Evolutionary conservation across 2,329 filamentous ascomycete genomes (phyloP).

Genomic region (Xylariaceae sp.): DNA sequence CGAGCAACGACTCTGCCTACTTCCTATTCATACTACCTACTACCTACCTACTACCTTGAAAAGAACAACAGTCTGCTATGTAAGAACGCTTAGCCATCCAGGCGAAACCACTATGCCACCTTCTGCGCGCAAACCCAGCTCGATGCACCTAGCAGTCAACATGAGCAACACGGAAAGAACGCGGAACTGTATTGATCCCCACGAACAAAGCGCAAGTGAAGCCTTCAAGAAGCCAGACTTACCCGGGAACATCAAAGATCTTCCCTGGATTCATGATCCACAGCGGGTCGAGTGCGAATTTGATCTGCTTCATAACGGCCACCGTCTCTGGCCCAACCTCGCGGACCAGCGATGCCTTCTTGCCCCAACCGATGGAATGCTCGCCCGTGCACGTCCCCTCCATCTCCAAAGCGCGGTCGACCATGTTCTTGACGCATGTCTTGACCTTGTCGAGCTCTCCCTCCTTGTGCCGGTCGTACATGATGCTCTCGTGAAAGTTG

Average conservation of each 20-base stretch:
- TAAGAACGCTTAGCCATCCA: too few species aligned
- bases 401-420: conserved; percentile 85
- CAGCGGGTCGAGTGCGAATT: conserved; percentile 72
- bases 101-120: too few species aligned
- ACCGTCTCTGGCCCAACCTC: conserved; percentile 78
- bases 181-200: too few species aligned
- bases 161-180: too few species aligned
- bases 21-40: too few species aligned
- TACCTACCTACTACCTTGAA: too few species aligned
- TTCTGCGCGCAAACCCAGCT: too few species aligned
- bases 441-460: conserved; percentile 71
- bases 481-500: conserved; percentile 90
- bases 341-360: conserved; percentile 71
- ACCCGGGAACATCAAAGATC: conserved; percentile 64
- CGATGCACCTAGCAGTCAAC: too few species aligned
- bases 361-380: conserved; percentile 79
- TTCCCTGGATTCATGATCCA: conserved; percentile 93
- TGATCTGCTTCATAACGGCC: conserved; percentile 78
- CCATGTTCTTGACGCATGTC: conserved; percentile 81
- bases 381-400: conserved; percentile 90
- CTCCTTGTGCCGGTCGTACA: conserved; percentile 69
- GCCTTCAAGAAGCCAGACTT: background rate
- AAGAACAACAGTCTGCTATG: too few species aligned
- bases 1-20: too few species aligned
- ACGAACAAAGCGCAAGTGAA: background rate